Conservation (phyloP, 805 yeast species). For the Metschnikowia cubensis region DNA sequence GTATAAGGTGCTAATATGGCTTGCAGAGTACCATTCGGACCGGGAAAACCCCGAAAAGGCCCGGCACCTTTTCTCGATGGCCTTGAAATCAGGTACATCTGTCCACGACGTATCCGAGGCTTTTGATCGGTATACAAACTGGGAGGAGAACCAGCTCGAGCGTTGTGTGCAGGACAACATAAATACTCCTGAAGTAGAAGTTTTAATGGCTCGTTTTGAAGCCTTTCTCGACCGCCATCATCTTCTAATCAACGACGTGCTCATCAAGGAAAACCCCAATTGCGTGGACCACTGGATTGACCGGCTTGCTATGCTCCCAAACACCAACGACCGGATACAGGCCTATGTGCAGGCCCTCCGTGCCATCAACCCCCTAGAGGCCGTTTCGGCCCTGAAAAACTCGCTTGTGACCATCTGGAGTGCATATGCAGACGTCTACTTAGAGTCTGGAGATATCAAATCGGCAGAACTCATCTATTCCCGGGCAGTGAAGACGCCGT, state of each 20-base stretch:
- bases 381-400: conserved; percentile 13
- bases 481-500: conserved; percentile 70
- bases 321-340: conserved; percentile 32
- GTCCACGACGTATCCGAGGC: conserved; percentile 59
- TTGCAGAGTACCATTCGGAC: conserved; percentile 48
- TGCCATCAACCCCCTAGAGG: conserved; percentile 57
- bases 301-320: conserved; percentile 44
- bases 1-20: conserved; percentile 43
- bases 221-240: conserved; percentile 31
- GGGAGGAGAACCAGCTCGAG: conserved; percentile 45
- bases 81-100: conserved; percentile 45
- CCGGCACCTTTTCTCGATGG: conserved; percentile 42
- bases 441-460: conserved; percentile 46
- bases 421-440: conserved; percentile 62
- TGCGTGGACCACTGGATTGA: conserved; percentile 67
- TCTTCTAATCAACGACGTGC: conserved; percentile 53
- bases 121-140: conserved; percentile 58
- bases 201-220: conserved; percentile 9
- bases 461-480: conserved; percentile 62
- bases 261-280: conserved; percentile 57
- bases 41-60: conserved; percentile 25
- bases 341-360: conserved; percentile 65
- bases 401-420: conserved; percentile 65
- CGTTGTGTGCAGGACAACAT: conserved; percentile 24
- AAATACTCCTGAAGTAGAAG: conserved; percentile 12